Base-by-base conservation (phyloP, 371 early-diverging fungal genomes). In the Mortierella polycephala region DNA sequence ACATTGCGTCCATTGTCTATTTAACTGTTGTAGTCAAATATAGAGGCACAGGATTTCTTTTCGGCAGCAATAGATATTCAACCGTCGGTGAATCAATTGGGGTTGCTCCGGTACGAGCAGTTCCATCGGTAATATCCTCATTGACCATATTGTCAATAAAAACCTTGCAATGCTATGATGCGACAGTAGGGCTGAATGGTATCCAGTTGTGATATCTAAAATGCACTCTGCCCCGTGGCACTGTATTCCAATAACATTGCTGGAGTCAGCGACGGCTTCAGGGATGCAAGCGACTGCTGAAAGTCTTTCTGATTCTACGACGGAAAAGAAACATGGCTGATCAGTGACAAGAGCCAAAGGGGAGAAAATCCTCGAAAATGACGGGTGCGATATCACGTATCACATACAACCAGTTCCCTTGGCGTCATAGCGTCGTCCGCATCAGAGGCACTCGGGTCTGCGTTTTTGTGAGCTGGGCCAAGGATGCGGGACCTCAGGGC, bases 401-500 rank as follows among this genome's bases (percentile, higher is more conserved):
- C 51, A 57, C 71, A 45, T 72, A 72, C 72, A 51, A 72, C 72
- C 20, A 62, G 58, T n/a, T 72, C 67, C 6, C 23, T 55, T 7
- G 37, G 37, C 7, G 62, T 14, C 6, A 12, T 21, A 18, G n/a
- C 18, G 0, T 37, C 21, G n/a, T 40, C 39, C 16, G 52, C 45
- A 10, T 30, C 44, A 11, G 18, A 50, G 12, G 51, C 6, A 14
- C 7, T 41, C 4, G 30, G 16, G 10, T n/a, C 42, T n/a, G 45
- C 14, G 21, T 11, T 12, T 23, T 16, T 30, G 21, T 12, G 14
- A 1, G 20, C 20, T 14, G 56, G 6, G 9, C 60, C 72, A 37
- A 77, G 44, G 37, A 73, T 52, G 6, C 80, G 64, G 52, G 87
- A 83, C 51, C 96, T 87, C 74, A 94, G 71, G 0, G 94, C 93